Evolutionary conservation across 108 stramenopile species (phyloP).

Genomic region (Cyclostephanos invisitatus): DNA sequence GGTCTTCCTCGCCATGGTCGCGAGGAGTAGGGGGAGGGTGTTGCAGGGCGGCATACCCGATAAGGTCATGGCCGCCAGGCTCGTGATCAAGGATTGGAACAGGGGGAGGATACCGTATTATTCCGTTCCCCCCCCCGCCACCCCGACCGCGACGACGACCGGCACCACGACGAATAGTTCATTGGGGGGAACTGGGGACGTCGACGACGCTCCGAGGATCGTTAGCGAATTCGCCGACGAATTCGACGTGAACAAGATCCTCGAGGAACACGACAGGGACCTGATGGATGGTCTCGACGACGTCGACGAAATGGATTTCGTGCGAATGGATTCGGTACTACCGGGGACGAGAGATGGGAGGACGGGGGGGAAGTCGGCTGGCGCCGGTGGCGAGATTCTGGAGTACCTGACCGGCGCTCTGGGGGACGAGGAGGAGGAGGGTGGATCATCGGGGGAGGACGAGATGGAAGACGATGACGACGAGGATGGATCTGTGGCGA

Average conservation of each 20-base stretch:
- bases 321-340: constrained; percentile 52
- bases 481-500: constrained; percentile 17
- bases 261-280: constrained; percentile 58
- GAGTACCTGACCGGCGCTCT: constrained; percentile 50
- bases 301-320: constrained; percentile 90
- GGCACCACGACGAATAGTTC: neutral
- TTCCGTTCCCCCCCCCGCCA: constrained; percentile 74
- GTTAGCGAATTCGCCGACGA: constrained; percentile 70
- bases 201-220: constrained; percentile 59
- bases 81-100: constrained; percentile 98
- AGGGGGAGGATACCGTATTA: constrained; percentile 94
- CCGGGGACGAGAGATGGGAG: constrained; percentile 14
- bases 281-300: constrained; percentile 76
- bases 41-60: constrained; percentile 96
- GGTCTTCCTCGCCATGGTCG: constrained; percentile 95
- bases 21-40: constrained; percentile 86
- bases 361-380: constrained; percentile 15
- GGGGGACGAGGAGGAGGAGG: constrained; percentile 44
- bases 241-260: constrained; percentile 73
- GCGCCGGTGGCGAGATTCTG: constrained; percentile 41
- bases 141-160: constrained; percentile 31
- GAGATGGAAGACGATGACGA: constrained; percentile 58
- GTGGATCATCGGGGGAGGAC: constrained; percentile 37
- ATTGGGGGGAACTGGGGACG: constrained; percentile 21
- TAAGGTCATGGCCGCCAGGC: constrained; percentile 86